phyloP scores from a whole-genome alignment of 768 basidiomycete species.

The Dioszegia hungarica region DNA sequence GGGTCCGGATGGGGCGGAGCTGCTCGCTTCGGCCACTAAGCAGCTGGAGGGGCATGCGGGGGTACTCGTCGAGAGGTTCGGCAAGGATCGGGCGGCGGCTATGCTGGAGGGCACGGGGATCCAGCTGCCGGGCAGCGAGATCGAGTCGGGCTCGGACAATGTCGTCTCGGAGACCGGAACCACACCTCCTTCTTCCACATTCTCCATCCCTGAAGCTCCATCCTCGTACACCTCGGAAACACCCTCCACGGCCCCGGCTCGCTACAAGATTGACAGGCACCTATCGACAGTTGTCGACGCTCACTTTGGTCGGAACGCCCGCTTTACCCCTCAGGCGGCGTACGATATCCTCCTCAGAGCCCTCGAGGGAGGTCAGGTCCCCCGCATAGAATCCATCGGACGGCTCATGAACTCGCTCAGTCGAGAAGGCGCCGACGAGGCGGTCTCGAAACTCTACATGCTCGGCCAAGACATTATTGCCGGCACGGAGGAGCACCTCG shows the following conservation, averaged over 20 bases:
- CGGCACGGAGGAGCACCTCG: slow-evolving; percentile 25
- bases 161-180: no score
- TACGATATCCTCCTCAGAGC: slow-evolving; percentile 55
- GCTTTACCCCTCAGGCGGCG: slow-evolving; percentile 50
- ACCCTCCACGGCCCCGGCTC: not conserved
- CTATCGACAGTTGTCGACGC: not conserved
- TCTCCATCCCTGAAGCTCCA: not conserved
- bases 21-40: no score
- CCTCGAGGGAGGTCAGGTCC: slow-evolving; percentile 13
- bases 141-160: not conserved
- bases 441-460: slow-evolving; percentile 64
- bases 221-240: not conserved
- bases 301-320: slow-evolving; percentile 19
- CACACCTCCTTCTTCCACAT: not conserved
- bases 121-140: no score
- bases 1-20: no score
- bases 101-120: not conserved
- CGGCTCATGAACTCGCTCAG: slow-evolving; percentile 67
- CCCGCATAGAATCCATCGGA: slow-evolving; percentile 55
- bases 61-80: not conserved
- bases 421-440: slow-evolving; percentile 54
- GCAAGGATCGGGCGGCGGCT: not conserved
- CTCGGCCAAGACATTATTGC: slow-evolving; percentile 62
- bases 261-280: not conserved
- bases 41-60: no score